phyloP scores from a whole-genome alignment of 345 rosid genomes.

The Heritiera littoralis region DNA sequence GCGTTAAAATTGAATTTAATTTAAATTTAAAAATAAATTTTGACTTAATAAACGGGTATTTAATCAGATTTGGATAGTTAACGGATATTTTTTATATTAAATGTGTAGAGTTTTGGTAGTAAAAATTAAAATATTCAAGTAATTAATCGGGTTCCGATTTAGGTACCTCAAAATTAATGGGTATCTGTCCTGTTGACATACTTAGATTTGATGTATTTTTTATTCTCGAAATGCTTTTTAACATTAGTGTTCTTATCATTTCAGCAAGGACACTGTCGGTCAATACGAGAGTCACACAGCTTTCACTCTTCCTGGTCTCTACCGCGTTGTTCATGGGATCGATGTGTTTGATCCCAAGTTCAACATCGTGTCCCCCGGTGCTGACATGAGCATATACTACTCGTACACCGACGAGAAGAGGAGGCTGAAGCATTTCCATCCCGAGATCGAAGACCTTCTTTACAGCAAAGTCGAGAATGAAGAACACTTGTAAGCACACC shows the following conservation, averaged over 20 bases:
- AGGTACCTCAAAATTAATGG: too few species aligned
- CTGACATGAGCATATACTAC: conserved; percentile 74
- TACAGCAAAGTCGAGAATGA: conserved; percentile 81
- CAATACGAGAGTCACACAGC: conserved; percentile 94
- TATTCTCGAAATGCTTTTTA: not conserved
- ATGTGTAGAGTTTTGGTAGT: too few species aligned
- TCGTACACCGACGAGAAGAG: conserved; percentile 67
- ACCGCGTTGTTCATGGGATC: conserved; percentile 90
- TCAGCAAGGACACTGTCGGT: conserved; percentile 87
- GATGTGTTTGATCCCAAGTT: conserved; percentile 94
- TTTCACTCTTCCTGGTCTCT: conserved; percentile 88
- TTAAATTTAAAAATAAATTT: too few species aligned
- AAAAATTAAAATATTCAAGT: too few species aligned
- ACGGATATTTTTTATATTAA: too few species aligned
- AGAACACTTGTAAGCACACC: conserved; percentile 68
- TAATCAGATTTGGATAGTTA: too few species aligned
- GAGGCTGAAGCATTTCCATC: conserved; percentile 69
- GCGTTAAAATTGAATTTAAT: too few species aligned
- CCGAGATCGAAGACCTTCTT: conserved; percentile 83
- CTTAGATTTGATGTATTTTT: not conserved
- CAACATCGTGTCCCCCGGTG: conserved; percentile 83
- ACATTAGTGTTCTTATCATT: not conserved
- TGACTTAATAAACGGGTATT: too few species aligned
- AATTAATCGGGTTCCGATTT: too few species aligned
- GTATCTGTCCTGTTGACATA: too few species aligned